A percentile compares a stretch with the other conserved stretches of the same genome.
Evolutionary conservation across 768 basidiomycete genomes (phyloP).

Genomic region (Pleurotus tuber-regium): DNA sequence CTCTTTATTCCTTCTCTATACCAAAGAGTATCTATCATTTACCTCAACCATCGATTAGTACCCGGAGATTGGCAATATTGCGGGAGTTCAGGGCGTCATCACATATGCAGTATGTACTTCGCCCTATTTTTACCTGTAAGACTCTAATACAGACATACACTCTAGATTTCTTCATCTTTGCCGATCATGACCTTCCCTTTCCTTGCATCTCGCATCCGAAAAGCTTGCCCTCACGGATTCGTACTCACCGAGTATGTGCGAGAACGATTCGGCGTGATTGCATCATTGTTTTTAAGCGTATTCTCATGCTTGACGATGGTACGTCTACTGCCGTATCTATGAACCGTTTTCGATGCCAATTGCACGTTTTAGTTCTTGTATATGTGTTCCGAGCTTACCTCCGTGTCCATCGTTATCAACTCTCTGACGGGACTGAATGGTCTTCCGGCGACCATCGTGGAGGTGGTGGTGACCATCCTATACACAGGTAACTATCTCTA

Average conservation of each 20-base stretch:
- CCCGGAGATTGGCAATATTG: slow-evolving; percentile 7
- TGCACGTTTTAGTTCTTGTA: background rate
- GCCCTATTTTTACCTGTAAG: background rate
- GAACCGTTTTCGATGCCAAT: no score
- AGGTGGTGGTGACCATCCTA: slow-evolving; percentile 7
- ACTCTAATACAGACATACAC: no score
- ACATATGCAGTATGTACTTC: slow-evolving; percentile 3
- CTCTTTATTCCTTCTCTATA: background rate
- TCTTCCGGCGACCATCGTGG: slow-evolving; percentile 6
- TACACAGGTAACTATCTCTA: background rate
- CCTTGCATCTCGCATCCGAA: slow-evolving; percentile 8
- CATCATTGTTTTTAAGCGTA: slow-evolving; percentile 1
- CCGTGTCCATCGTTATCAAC: slow-evolving; percentile 6
- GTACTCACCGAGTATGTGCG: slow-evolving; percentile 7
- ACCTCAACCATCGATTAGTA: background rate
- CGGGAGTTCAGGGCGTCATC: slow-evolving; percentile 3
- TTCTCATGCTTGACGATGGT: slow-evolving; percentile 10
- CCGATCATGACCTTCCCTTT: slow-evolving; percentile 11
- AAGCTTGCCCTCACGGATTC: slow-evolving; percentile 7
- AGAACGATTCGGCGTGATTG: slow-evolving; percentile 2
- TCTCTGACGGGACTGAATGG: slow-evolving; percentile 2
- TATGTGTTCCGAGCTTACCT: slow-evolving; percentile 3
- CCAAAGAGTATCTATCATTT: background rate
- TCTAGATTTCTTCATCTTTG: background rate
- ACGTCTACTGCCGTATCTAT: background rate